Evolutionary conservation across 345 rosid genomes (phyloP), one percentile per base, ranked within the genome.

Genomic region (Streptanthus diversifolius): DNA sequence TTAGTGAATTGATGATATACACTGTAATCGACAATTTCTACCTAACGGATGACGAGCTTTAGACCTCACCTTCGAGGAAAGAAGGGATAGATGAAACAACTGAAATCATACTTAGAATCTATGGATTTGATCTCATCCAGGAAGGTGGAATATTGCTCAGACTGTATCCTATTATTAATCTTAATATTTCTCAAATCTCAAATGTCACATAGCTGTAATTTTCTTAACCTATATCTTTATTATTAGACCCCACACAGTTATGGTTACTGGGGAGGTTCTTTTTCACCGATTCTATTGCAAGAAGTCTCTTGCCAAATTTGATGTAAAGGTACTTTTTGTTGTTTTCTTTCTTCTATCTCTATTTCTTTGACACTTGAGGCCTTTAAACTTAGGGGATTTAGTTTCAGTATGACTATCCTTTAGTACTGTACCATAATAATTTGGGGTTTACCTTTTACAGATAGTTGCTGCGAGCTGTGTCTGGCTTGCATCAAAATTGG

Each of bases 231-330:
- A 48, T 53, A 24, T 59, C 27, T 29, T 53, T 44, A n/a, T 56
- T 17, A 27, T 63, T 77, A 95, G 99, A 69, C 96, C 93, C 32
- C 99, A 95, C 66, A 97, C 97, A 27, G 97, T 91, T 67, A 95
- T 95, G 97, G 99, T 96, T 25, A 95, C 99, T 15, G 99, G 96
- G 8, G 98, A 95, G 71, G 99, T 95, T 73, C 80, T 95, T 36
- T 95, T 95, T 55, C 98, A 91, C 63, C 92, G 93, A 2, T 91
- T 91, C 79, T 91, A 87, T 69, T 91, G 99, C 89, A 95, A 90
- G 84, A 95, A 92, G 72, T 95, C 98, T n/a, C 82, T 95, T 71
- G 90, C 89, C 21, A 90, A 88, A 10, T 95, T 95, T 51, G 88
- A 91, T 74, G 98, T 84, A 18, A 95, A 95, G 97, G 97, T 71